Percentiles rank a stretch among this genome's conserved stretches.
phyloP scores from a whole-genome alignment of 2,329 filamentous ascomycete species.

The Geoglossum cookeanum region DNA sequence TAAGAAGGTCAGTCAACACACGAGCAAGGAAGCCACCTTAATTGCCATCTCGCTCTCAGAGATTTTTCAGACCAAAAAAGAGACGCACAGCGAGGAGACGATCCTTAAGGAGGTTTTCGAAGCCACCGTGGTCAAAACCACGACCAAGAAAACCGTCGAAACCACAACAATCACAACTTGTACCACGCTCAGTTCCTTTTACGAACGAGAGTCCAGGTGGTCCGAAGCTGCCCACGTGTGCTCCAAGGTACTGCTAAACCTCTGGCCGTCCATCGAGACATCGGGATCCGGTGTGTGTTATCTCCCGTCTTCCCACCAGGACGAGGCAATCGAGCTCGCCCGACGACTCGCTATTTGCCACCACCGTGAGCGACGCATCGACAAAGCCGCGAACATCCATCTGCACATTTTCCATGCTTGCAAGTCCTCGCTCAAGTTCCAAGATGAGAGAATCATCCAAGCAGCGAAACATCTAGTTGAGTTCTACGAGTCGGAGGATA shows the following conservation, averaged over 20 bases:
- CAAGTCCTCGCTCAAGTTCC: slow-evolving; percentile 15
- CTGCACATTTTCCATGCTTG: slow-evolving; percentile 21
- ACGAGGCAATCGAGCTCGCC: slow-evolving; percentile 28
- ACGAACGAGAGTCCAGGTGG: background rate
- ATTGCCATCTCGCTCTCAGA: slow-evolving; percentile 16
- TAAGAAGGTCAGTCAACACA: slow-evolving; percentile 15
- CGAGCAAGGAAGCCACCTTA: slow-evolving; percentile 14
- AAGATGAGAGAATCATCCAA: slow-evolving; percentile 18
- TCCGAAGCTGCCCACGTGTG: background rate
- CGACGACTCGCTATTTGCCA: slow-evolving; percentile 29
- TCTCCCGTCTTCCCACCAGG: slow-evolving; percentile 21
- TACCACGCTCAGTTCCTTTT: background rate
- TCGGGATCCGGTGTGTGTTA: slow-evolving; percentile 12
- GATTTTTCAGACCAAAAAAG: slow-evolving; percentile 3
- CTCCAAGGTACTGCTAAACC: background rate
- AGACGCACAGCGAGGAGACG: background rate
- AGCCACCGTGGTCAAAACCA: slow-evolving; percentile 15
- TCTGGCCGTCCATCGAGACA: slow-evolving; percentile 21
- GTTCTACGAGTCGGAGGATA: slow-evolving; percentile 22
- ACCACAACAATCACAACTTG: background rate
- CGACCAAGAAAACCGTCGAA: slow-evolving; percentile 10
- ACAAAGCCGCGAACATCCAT: slow-evolving; percentile 22
- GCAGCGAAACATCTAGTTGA: slow-evolving; percentile 17
- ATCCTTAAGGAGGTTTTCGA: background rate
- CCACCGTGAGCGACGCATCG: slow-evolving; percentile 18